Evolutionary conservation across 1,139 yeast genomes (phyloP), one percentile per base, ranked within the genome.

Genomic region (Lodderomyces metapsilosis): DNA sequence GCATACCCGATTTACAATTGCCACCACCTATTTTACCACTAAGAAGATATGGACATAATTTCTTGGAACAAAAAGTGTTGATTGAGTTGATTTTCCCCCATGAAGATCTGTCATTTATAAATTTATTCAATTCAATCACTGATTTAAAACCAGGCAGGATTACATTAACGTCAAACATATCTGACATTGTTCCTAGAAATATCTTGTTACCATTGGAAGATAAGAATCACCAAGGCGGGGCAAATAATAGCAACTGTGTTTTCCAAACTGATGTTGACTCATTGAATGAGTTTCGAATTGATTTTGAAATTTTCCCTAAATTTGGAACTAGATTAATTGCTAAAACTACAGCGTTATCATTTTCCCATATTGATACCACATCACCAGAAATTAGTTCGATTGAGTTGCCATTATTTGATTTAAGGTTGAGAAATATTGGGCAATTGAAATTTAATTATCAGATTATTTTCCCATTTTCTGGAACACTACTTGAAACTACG

Each of bases 21-120:
- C 98, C 98, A 1, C 98, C 98, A 1, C 98, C 98, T 9, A 88
- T 92, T 41, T 80, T 92, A 38, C 98, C 98, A 0, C 69, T 92
- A 42, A 76, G 97, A 54, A 77, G 95, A 51, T 92, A 92, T 57
- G 98, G 98, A 7, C 98, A 92, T 64, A 92, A 89, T 62, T 92
- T 89, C 66, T 68, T 92, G 55, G 98, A 92, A 56, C 88, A 84
- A 57, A 88, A 87, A 56, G 88, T 88, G 3, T 80, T 89, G 50
- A 76, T 92, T 28, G 95, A 91, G 57, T 66, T 92, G 36, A 74
- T 80, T 3, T 81, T 82, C 47, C 78, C 88, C 1, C 76, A 75
- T 31, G 75, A 80, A 41, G 52, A 64, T 1, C 40, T 12, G 10
- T 72, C 76, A 39, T 76, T 84, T 33, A 76, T 85, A 41, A 73